These are phyloP conservation scores for Nakazawaea peltata DNA, from an alignment of 805 yeast genomes.

Conservation along the genomic window DNA sequence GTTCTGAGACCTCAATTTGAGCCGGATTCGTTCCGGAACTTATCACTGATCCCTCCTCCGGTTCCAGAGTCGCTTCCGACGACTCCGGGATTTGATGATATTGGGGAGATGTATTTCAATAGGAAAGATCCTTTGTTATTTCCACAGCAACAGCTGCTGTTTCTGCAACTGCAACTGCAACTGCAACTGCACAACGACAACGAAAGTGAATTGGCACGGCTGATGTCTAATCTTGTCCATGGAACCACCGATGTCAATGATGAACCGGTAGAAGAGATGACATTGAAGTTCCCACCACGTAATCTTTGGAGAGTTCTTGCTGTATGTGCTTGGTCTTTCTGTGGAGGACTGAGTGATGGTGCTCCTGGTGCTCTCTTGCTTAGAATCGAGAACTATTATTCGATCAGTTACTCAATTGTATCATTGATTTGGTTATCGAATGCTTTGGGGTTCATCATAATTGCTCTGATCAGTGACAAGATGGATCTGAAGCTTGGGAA, in stretches of 20 bases:
- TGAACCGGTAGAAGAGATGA: conserved; percentile 21
- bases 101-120: conserved; percentile 4
- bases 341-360: conserved; percentile 43
- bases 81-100: conserved; percentile 29
- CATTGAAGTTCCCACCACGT: conserved; percentile 32
- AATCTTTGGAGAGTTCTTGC: conserved; percentile 35
- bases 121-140: neutral
- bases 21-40: conserved; percentile 1
- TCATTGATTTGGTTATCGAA: conserved; percentile 51
- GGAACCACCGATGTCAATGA: neutral
- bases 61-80: conserved; percentile 33
- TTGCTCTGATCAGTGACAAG: conserved; percentile 41
- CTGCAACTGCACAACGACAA: too few relatives aligned
- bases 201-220: neutral
- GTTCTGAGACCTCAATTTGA: conserved; percentile 1
- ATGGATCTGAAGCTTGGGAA: conserved; percentile 33
- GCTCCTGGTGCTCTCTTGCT: conserved; percentile 58
- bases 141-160: conserved; percentile 15
- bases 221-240: neutral
- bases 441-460: conserved; percentile 45
- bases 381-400: conserved; percentile 39
- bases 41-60: conserved; percentile 23
- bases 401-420: conserved; percentile 41
- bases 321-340: conserved; percentile 30
- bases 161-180: neutral